Evolutionary conservation across 176 grass and related monocot species (phyloP).

Genomic region (Zoysia japonica): DNA sequence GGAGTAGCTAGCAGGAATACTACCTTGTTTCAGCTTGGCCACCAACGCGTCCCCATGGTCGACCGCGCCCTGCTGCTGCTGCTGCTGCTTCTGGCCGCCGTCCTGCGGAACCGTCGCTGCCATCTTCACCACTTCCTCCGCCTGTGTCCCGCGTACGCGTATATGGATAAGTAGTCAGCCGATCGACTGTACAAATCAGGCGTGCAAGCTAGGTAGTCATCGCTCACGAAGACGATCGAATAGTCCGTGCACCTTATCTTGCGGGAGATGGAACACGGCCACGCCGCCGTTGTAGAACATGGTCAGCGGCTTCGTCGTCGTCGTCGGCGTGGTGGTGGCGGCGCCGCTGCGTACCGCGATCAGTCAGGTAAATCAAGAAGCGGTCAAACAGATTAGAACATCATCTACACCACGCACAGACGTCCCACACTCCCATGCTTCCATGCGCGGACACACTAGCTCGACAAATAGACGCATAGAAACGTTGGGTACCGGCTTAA

Average conservation of each 20-base stretch:
- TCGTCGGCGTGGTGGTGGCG: background rate
- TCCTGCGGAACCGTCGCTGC: slow-evolving; percentile 7
- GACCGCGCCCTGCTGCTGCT: background rate
- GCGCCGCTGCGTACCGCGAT: background rate
- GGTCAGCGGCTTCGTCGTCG: slow-evolving; percentile 35
- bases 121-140: slow-evolving; percentile 45
- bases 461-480: background rate
- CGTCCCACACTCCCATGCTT: background rate
- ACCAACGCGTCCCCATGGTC: slow-evolving; percentile 24
- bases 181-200: background rate
- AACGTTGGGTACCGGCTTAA: background rate
- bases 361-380: too few species aligned
- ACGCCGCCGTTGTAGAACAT: slow-evolving; percentile 54
- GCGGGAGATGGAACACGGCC: slow-evolving; percentile 46
- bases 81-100: background rate
- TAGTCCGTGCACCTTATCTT: slow-evolving; percentile 30
- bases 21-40: slow-evolving; percentile 34
- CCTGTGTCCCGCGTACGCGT: slow-evolving; percentile 1
- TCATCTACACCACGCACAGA: too few species aligned
- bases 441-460: background rate
- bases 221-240: background rate
- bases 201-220: background rate
- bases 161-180: too few species aligned
- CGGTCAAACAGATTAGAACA: too few species aligned
- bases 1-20: background rate